A percentile compares a stretch with the other conserved stretches of the same genome.
phyloP scores from a whole-genome alignment of 352 stramenopile species.

The Globisporangium apiculatum region DNA sequence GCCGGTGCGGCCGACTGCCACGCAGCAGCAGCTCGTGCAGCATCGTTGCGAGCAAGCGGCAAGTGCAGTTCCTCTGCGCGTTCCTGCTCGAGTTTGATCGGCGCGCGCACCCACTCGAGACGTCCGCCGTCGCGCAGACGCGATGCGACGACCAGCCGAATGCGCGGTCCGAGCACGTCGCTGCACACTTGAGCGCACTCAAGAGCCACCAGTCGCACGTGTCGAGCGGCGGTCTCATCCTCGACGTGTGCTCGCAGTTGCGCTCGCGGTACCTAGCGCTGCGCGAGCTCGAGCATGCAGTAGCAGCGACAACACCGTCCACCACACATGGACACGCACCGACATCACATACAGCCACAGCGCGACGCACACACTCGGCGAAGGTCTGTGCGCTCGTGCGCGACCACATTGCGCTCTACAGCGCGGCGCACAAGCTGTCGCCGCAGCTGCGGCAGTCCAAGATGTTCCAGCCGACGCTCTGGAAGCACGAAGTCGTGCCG shows the following conservation, averaged over 20 bases:
- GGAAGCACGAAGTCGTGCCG: conserved; percentile 28
- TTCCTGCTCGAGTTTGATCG: conserved; percentile 33
- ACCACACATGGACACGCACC: neutral
- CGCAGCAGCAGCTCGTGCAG: conserved; percentile 2
- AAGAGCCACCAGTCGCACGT: conserved; percentile 26
- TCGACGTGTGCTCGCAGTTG: conserved; percentile 27
- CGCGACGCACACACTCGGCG: neutral
- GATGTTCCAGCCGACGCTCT: conserved; percentile 25
- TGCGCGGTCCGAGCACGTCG: conserved; percentile 14
- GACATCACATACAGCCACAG: neutral
- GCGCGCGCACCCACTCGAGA: neutral
- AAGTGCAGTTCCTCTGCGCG: conserved; percentile 30
- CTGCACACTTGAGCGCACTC: conserved; percentile 26
- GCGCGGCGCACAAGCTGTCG: conserved; percentile 12
- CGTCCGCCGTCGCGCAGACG: neutral
- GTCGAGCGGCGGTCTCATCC: conserved; percentile 18
- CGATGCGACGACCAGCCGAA: neutral
- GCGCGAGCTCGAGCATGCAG: conserved; percentile 13
- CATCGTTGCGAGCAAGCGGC: conserved; percentile 22
- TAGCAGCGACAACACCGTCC: neutral
- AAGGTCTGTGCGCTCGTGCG: conserved; percentile 17
- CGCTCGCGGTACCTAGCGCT: conserved; percentile 18
- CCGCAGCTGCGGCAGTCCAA: conserved; percentile 25
- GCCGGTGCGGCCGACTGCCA: too few relatives aligned
- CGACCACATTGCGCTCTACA: conserved; percentile 19